Evolutionary conservation across 176 grass and related monocot genomes (phyloP), one percentile per base, ranked within the genome.

Genomic region (Areca catechu): DNA sequence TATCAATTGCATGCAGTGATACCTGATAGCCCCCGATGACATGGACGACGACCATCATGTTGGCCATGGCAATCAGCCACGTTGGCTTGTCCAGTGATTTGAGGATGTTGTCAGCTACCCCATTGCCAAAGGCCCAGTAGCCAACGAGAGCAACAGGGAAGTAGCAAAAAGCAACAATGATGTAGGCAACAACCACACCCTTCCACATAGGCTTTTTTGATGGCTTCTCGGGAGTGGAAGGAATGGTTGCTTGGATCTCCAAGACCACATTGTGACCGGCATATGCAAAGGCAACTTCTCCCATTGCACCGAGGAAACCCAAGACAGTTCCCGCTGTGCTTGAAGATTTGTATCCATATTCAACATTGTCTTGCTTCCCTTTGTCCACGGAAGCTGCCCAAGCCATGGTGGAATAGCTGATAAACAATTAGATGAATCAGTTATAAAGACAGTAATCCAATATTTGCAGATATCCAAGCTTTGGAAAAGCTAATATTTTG

Each of bases 191-290:
- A 9, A 96, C 16, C 5, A 96, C 91, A 2, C 91, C 91, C 78
- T 67, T 90, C 91, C 91, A 96, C 91, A 96, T 96, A 4, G 91
- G 83, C 76, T 84, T 96, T 68, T 96, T 96, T 19, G 91, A 90
- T 0, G 86, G 91, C 49, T 66, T 77, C 63, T 90, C 83, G 17
- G 91, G 83, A 20, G 82, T 82, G 0, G 91, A 96, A 10, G 86
- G 86, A 30, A 96, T 90, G 4, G 91, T 96, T 16, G 91, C 91
- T 27, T 96, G 91, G 57, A 96, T 96, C 71, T 96, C 91, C 7
- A 96, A 64, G 49, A 90, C 91, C 49, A 96, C 86, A 19, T 96
- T 96, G 80, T 96, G 91, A 0, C 86, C 91, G 0, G 91, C 91
- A 30, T 87, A 96, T 3, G 86, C 86, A 50, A 90, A 96, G 0